Evolutionary conservation across 495 filamentous ascomycete genomes (phyloP), one percentile per base, ranked within the genome.

Genomic region (Penicillium nucicola): DNA sequence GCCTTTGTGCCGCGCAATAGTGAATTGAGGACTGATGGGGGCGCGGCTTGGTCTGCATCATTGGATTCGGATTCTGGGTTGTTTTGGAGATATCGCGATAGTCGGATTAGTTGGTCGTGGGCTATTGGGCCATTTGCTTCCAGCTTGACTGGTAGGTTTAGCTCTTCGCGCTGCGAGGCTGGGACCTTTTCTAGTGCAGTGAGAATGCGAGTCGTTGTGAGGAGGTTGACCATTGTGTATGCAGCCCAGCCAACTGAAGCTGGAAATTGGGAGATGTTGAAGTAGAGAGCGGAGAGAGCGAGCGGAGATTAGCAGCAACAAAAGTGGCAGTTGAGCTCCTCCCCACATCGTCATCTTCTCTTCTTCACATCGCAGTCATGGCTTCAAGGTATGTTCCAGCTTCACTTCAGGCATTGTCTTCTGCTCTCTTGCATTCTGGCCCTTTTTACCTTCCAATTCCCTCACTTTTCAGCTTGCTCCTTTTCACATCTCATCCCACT

Each of bases 1-100:
- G 95, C 71, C 48, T 58, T 80, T 23, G 87, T 83, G 20, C 90
- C 89, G 34, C 72, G 78, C 19, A 97, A 75, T 11, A 96, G 75
- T 14, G 63, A 55, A 53, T 89, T 84, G 12, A 96, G 72, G 66
- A 56, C 71, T 71, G 32, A 65, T 37, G 41, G 56, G 13, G 19
- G 46, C 18, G 23, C 40, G 10, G 31, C 19, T 14, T 11, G 22
- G 3, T 22, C 20, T 34, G 13, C 14, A 15, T 45, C 41, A 25
- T 42, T 46, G 39, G 59, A 49, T 49, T 56, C 45, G 18, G 48
- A 49, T 47, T 56, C 45, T 14, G 45, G 8, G 23, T 37, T 53
- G 14, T 9, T 59, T 53, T 37, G 63, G 25, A 91, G 71, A n/a
- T 68, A 57, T 52, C 71, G 81, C 41, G 85, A 83, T 3, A 95